Evolutionary conservation across 805 yeast species (phyloP), one percentile per base, ranked within the genome.

Genomic region (Pichia californica): DNA sequence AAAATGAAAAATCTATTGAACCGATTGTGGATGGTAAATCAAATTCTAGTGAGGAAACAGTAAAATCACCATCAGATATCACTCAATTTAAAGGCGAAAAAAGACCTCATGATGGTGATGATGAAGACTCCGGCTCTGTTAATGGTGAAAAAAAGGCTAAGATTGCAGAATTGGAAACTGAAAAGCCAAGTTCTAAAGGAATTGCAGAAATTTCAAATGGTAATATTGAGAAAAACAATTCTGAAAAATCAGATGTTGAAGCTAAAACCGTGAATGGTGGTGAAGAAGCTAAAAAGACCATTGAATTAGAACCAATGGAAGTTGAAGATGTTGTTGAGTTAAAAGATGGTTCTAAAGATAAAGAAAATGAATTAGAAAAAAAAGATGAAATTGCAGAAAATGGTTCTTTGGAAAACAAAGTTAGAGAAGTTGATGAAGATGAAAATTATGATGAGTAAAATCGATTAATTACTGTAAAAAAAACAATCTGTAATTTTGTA

Each of bases 401-500:
- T 25, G 29, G 20, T 1, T 33, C n/a, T n/a, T 16, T 14, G 23
- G 48, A 43, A 33, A 21, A 39, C 9, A 46, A 50, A 33, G 50
- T 62, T n/a, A 56, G 68, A 38, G 51, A 55, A 31, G 53, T 64
- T 18, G 66, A 64, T 27, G 68, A 64, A 47, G 68, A 64, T 48
- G 68, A 64, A 36, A 58, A 64, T 45, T 64, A 64, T 40, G 68
- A 64, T 44, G 68, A 62, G 20, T 64, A 54, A 18, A 21, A n/a
- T n/a, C n/a, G n/a, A n/a, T n/a, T n/a, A n/a, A 31, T n/a, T 5
- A 31, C 10, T 5, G 10, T 31, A 15, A 15, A 31, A 7, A 31
- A 31, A 31, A 31, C n/a, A 16, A n/a, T n/a, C n/a, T n/a, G n/a
- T n/a, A n/a, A 32, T 32, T 18, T 19, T 28, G 33, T 37, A 27